Conservation (phyloP, 2,329 filamentous ascomycete species). For the Rutstroemia sp. region DNA sequence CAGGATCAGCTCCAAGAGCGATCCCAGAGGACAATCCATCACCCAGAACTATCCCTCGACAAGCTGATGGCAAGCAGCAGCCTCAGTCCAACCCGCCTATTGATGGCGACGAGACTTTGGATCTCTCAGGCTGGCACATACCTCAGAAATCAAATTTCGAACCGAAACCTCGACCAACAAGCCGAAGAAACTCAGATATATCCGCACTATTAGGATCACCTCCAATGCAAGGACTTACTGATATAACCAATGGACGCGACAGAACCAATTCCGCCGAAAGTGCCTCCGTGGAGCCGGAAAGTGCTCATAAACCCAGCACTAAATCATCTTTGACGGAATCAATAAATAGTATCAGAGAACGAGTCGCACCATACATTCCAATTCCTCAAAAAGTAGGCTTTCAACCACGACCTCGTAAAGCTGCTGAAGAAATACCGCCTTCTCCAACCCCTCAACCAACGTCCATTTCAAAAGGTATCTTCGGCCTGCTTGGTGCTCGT, state of each 20-base stretch:
- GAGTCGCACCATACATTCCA: constrained; percentile 13
- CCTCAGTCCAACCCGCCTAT: not conserved
- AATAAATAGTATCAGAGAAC: not conserved
- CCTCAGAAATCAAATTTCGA: constrained; percentile 29
- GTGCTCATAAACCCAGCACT: no score
- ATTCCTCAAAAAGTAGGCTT: constrained; percentile 27
- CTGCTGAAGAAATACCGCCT: not conserved
- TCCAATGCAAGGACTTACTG: constrained; percentile 21
- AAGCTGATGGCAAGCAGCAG: not conserved
- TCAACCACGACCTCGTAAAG: constrained; percentile 20
- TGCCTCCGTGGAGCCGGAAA: no score
- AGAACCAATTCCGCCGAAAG: not conserved
- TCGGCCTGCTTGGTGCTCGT: not conserved
- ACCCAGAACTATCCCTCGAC: not conserved
- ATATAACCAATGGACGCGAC: constrained; percentile 7
- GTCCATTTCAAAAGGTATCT: constrained; percentile 2
- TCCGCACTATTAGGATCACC: constrained; percentile 24
- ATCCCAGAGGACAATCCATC: not conserved
- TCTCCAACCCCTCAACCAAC: constrained; percentile 14
- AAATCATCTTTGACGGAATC: not conserved
- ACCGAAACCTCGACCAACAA: constrained; percentile 18
- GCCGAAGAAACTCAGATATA: constrained; percentile 17
- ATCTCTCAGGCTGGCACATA: constrained; percentile 23
- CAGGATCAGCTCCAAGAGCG: constrained; percentile 3
- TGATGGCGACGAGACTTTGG: constrained; percentile 12